Base-by-base conservation (phyloP, 1,284 basidiomycete genomes). In the Trametes polyzona region DNA sequence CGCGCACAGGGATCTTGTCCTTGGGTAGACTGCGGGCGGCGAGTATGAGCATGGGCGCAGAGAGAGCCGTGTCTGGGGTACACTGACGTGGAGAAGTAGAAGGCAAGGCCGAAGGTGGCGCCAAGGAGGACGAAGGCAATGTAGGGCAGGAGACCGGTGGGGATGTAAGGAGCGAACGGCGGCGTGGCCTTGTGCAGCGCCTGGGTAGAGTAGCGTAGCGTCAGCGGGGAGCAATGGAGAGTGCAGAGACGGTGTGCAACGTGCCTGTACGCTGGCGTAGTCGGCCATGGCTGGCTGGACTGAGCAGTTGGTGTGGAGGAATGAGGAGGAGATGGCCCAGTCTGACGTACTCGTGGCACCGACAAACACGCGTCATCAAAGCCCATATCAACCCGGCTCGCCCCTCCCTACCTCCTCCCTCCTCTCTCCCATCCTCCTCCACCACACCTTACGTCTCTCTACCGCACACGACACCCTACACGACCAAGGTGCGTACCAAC, bases 71-170 rank as follows among this genome's bases (percentile, higher is more conserved):
- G 64, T 49, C 36, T 44, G 29, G 48, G 42, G 29, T 33, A 21
- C 44, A 79, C 84, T 68, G 71, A 94, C 94, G 92, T 95, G 57
- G 93, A 88, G 73, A 93, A 93, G 77, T 94, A 92, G 78, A 96
- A 96, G 0, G 88, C 83, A 47, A 95, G 83, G 19, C 71, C 82
- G 69, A 96, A 95, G 1, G 93, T 93, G 23, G 82, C 74, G 1
- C 82, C 69, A 54, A 96, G 82, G 63, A 89, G 82, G 63, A 89
- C 49, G 68, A 92, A 81, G 7, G 94, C 90, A 66, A 95, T 75
- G 68, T 82, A 83, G 6, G 92, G 90, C 30, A 96, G 80, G 24
- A 87, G 67, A 0, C 74, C 71, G 33, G 86, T 82, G 17, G 91
- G 78, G 56, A 95, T 72, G 65, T 82, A 74, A 19, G 93, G 91